Conservation (phyloP, 208 protist genomes). For the Porcisia hertigi region DNA sequence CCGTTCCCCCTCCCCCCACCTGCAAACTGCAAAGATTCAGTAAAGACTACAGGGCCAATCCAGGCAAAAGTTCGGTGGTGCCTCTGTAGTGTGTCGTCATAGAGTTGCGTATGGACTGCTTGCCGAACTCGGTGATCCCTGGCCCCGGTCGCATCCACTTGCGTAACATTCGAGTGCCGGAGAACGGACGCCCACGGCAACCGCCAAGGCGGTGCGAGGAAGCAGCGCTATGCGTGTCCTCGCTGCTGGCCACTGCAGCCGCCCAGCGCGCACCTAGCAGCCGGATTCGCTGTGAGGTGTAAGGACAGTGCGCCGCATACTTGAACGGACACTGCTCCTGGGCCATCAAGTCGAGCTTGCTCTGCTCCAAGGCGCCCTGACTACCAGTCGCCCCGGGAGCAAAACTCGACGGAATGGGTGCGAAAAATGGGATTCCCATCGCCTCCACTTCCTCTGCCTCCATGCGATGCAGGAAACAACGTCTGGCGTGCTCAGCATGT, state of each 20-base stretch:
- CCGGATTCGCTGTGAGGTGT: constrained; percentile 25
- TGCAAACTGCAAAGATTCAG: too few species aligned
- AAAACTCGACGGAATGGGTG: constrained; percentile 10
- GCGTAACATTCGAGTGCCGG: neutral
- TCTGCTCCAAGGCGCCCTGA: neutral
- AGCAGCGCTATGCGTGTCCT: neutral
- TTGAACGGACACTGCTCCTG: constrained; percentile 37
- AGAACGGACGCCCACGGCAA: neutral
- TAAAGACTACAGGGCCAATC: constrained; percentile 1
- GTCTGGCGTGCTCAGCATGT: constrained; percentile 38
- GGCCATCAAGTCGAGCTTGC: constrained; percentile 48
- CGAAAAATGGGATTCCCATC: constrained; percentile 35
- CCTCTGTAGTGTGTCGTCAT: constrained; percentile 22
- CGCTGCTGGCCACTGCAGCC: neutral
- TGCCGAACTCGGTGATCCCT: constrained; percentile 21
- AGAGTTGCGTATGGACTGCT: constrained; percentile 23
- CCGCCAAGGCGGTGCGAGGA: neutral
- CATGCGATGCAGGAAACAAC: constrained; percentile 40
- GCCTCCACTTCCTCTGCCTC: constrained; percentile 39
- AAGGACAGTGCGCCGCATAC: constrained; percentile 49
- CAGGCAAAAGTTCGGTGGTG: constrained; percentile 15
- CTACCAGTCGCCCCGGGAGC: neutral
- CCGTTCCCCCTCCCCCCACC: neutral
- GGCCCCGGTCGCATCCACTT: neutral
- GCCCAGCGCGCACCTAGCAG: constrained; percentile 21